Evolutionary conservation across 1,284 basidiomycete species (phyloP), one percentile per base, ranked within the genome.

Genomic region (Cystobasidium sp.): DNA sequence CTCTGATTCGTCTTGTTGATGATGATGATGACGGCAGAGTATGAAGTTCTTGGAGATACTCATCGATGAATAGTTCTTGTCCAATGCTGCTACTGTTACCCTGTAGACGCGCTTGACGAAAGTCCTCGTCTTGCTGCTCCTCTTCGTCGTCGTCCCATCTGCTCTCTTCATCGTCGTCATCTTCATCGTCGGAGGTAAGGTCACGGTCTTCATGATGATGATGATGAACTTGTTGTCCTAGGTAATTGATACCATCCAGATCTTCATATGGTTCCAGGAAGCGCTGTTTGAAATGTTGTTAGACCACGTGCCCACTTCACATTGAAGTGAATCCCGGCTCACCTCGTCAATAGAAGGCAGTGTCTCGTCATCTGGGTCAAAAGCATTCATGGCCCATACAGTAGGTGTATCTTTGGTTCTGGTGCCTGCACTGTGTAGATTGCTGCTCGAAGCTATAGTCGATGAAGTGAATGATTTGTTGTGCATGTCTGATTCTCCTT

Each of bases 331-430:
- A 10, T 43, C 14, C 41, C 3, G 12, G 39, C 62, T 58, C 63
- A 73, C 63, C 62, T 73, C 70, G 16, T 65, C 62, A 24, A 73
- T 55, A 39, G 52, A 39, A 8, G 70, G 70, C 62, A 73, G 31
- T 41, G 70, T 31, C 63, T 73, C 52, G 46, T 73, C 70, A 51
- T 73, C 70, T 39, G 70, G 70, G 41, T 73, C 70, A 41, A 73
- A 73, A 10, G 12, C 12, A 24, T 43, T 37, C 14, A 56, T 49
- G 12, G 70, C 56, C 70, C 70, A 73, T 9, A 58, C n/a, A 6
- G 24, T 46, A 39, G 70, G 70, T 39, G 70, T 41, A 31, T 73
- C 70, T 44, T 66, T 73, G 12, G 31, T n/a, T 51, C 61, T 51
- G 8, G 31, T 20, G 41, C 31, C 31, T 31, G 31, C 31, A 5